Base-by-base conservation (phyloP, 805 yeast genomes). In the Lachancea sp. region DNA sequence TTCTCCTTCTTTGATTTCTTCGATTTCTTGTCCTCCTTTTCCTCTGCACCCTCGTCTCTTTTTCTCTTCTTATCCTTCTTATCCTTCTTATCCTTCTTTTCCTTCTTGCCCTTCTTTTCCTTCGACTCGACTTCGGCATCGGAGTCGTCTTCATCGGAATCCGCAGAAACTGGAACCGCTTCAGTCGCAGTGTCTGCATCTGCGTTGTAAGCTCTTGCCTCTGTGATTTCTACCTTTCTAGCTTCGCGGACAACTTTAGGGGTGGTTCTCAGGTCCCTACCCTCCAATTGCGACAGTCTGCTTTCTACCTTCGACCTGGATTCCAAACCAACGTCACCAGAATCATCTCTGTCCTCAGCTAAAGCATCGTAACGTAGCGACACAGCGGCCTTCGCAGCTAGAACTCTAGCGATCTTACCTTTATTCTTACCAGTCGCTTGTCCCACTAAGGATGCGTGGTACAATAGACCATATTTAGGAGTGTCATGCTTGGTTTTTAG, bases 361-460 rank as follows among this genome's bases (percentile, higher is more conserved):
- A 92, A 73, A 23, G 97, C 95, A 71, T 92, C 98, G 65, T 84
- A 90, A 74, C 98, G 85, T 55, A 90, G 73, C 47, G 96, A 85
- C 57, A 92, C 94, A 41, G 98, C 95, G 52, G 97, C 95, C 73
- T 92, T 92, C 45, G 97, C 97, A 55, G 98, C 98, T 50, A 92
- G 77, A 53, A 92, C 96, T 73, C 98, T 83, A 44, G 98, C 97
- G 64, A 92, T 87, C 74, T 89, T 92, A 72, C 98, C 98, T 76
- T 92, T 92, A 73, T 92, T 92, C 70, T 84, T 84, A 69, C 96
- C 96, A 38, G 95, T 76, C 44, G 98, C 98, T 74, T 90, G 96
- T 51, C 98, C 98, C 53, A 92, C 94, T 50, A 92, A 74, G 22
- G 96, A 86, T 43, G 97, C 96, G 64, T 92, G 97, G 74, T 92